Evolutionary conservation across 208 protist genomes (phyloP).

Genomic region (Leishmania tropica): DNA sequence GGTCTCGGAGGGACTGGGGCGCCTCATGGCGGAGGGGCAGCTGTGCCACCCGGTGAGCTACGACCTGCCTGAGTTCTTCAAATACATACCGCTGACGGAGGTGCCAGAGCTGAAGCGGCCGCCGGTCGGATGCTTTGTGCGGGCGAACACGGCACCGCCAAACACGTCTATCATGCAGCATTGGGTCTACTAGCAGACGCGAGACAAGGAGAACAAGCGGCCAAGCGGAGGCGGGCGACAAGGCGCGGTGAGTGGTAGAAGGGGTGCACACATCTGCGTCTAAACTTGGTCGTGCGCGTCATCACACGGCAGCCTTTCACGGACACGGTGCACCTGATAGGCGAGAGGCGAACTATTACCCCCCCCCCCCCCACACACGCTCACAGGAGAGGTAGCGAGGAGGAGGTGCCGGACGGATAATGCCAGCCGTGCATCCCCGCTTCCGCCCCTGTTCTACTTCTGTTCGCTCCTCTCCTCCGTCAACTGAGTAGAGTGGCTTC

Average conservation of each 20-base stretch:
- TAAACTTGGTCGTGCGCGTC: too few relatives aligned
- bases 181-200: constrained; percentile 67
- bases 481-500: neutral
- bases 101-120: constrained; percentile 86
- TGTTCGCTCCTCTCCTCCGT: neutral
- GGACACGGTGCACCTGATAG: neutral
- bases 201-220: neutral
- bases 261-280: neutral
- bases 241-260: neutral
- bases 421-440: neutral
- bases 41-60: constrained; percentile 66
- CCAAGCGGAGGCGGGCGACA: neutral
- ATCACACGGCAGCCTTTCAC: neutral
- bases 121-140: constrained; percentile 70
- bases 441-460: neutral
- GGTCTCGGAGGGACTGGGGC: constrained; percentile 53
- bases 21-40: constrained; percentile 57
- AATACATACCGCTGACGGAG: constrained; percentile 61
- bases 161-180: constrained; percentile 76
- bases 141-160: constrained; percentile 57
- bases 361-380: too few relatives aligned
- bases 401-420: neutral
- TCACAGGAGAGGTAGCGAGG: neutral
- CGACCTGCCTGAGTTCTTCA: constrained; percentile 70
- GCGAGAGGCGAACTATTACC: neutral